Conservation (phyloP, 768 basidiomycete genomes). For the Kwoniella bestiolae region DNA sequence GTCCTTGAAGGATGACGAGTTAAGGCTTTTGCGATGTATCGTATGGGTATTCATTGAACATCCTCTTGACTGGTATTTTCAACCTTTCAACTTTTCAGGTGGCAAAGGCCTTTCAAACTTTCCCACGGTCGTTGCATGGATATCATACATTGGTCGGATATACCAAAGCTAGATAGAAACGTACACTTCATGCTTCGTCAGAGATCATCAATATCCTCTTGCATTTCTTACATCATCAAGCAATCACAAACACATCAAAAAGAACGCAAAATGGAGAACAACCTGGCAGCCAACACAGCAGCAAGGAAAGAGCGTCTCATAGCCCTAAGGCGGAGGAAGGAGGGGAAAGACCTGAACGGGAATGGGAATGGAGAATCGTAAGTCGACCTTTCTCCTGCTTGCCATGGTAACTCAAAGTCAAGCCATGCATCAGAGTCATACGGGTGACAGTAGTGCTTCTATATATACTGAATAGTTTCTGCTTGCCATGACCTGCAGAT, state of each 20-base stretch:
- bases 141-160: too few relatives aligned
- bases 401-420: too few relatives aligned
- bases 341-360: conserved; percentile 32
- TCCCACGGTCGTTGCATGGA: conserved; percentile 24
- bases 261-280: conserved; percentile 42
- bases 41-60: too few relatives aligned
- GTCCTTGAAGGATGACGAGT: neutral
- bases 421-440: too few relatives aligned
- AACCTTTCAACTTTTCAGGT: conserved; percentile 1
- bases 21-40: too few relatives aligned
- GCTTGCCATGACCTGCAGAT: conserved; percentile 16
- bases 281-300: conserved; percentile 53
- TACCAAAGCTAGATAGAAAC: too few relatives aligned
- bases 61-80: neutral
- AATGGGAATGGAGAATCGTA: conserved; percentile 46
- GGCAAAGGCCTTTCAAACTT: conserved; percentile 14
- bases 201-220: too few relatives aligned
- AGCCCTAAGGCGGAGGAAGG: conserved; percentile 53
- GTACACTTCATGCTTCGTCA: too few relatives aligned
- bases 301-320: conserved; percentile 56
- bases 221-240: neutral
- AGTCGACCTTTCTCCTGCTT: neutral
- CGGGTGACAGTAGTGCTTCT: too few relatives aligned
- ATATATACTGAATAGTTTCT: too few relatives aligned
- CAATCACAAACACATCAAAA: neutral